These are phyloP conservation scores for Collybia sordida DNA, from an alignment of 768 basidiomycete genomes.

Conservation along the genomic window DNA sequence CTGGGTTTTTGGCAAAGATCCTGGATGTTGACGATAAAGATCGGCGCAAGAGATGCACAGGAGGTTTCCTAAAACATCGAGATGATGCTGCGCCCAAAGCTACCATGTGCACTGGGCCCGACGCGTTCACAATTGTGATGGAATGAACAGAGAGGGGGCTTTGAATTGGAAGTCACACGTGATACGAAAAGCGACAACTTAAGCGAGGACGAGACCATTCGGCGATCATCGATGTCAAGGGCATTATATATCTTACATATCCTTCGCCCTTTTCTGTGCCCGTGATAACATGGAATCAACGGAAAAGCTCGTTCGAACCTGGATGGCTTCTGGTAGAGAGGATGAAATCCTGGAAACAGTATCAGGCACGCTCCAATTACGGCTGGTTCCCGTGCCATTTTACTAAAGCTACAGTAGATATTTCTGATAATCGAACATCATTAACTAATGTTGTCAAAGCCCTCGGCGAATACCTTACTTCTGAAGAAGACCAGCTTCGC, in stretches of 20 bases:
- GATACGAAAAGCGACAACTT: slow-evolving; percentile 1
- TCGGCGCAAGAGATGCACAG: slow-evolving; percentile 15
- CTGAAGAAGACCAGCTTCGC: slow-evolving; percentile 77
- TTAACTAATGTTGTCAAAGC: slow-evolving; percentile 82
- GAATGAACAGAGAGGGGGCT: neutral
- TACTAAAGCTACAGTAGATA: slow-evolving; percentile 28
- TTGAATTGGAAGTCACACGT: slow-evolving; percentile 7
- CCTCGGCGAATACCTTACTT: slow-evolving; percentile 84
- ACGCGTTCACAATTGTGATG: slow-evolving; percentile 10
- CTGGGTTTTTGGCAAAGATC: slow-evolving; percentile 11
- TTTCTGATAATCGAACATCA: slow-evolving; percentile 53
- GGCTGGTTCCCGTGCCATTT: neutral
- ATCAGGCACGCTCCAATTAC: slow-evolving; percentile 44
- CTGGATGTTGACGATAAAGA: slow-evolving; percentile 19
- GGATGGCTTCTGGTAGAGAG: slow-evolving; percentile 66
- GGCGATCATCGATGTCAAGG: neutral
- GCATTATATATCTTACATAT: neutral
- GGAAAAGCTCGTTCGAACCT: slow-evolving; percentile 61
- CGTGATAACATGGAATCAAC: slow-evolving; percentile 31
- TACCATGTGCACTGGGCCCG: slow-evolving; percentile 33
- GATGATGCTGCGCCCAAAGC: slow-evolving; percentile 28
- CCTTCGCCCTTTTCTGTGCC: neutral
- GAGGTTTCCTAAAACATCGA: slow-evolving; percentile 29
- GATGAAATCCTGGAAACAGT: slow-evolving; percentile 59
- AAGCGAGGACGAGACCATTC: neutral